Evolutionary conservation across 495 filamentous ascomycete genomes (phyloP), one percentile per base, ranked within the genome.

Genomic region (Clavariopsis aquatica): DNA sequence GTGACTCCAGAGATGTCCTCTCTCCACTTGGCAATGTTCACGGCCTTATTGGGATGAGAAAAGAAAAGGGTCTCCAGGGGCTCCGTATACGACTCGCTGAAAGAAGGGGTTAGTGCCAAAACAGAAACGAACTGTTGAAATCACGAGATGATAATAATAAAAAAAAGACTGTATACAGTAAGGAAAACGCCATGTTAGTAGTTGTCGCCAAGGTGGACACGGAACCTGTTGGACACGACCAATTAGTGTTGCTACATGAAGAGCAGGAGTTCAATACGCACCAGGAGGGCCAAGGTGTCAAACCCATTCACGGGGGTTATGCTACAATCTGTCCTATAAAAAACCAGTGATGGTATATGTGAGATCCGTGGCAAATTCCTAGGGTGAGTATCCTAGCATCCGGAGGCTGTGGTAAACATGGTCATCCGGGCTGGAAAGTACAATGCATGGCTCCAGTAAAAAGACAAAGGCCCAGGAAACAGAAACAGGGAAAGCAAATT

Each of bases 1-100:
- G 69, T 28, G 3, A 58, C 52, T 67, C 62, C 69, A 43, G 62
- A 46, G 20, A 73, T 49, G 62, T 66, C 57, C 49, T 73, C 64
- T 19, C 27, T 73, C 71, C 71, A 73, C 69, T 67, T 57, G 57
- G 59, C 49, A 65, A 73, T 69, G 66, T 64, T 36, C 24, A 52
- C 29, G 27, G 63, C 53, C 38, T 69, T 54, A 23, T 41, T 53
- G 12, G 45, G 38, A 26, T 29, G 60, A 61, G 45, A 62, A 64
- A 52, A 68, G 46, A 63, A 68, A 70, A 72, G 17, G 23, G 52
- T 51, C 5, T 64, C 67, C 55, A 20, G 56, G 20, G 59, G 53
- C 26, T 41, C 38, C 49, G 60, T 57, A 66, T 24, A 64, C 54
- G 49, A 57, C 56, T 69, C 62, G 66, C 69, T 70, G 59, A 59